phyloP scores from a whole-genome alignment of 106 monocot species.

The Platanthera guangdongensis region DNA sequence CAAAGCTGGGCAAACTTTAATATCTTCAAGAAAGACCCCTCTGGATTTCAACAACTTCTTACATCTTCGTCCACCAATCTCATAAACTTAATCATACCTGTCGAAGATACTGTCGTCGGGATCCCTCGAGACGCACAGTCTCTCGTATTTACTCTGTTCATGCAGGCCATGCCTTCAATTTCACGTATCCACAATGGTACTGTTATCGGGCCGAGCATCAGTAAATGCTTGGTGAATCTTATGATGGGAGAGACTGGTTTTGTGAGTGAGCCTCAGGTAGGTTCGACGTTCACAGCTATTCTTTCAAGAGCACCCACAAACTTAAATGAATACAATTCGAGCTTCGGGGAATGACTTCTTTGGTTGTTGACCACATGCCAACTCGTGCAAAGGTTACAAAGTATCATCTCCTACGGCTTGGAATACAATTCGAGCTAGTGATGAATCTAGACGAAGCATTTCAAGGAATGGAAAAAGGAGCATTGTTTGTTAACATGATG shows the following conservation, averaged over 20 bases:
- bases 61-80: conserved; percentile 36
- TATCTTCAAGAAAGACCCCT: conserved; percentile 35
- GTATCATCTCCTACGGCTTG: conserved; percentile 83
- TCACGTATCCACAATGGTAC: conserved; percentile 95
- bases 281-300: conserved; percentile 83
- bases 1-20: conserved; percentile 61
- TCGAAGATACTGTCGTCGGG: conserved; percentile 97
- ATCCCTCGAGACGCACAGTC: conserved; percentile 92
- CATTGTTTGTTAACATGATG: conserved; percentile 33
- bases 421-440: conserved; percentile 42
- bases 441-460: conserved; percentile 28
- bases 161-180: conserved; percentile 96
- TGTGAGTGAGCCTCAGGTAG: conserved; percentile 66
- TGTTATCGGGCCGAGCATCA: conserved; percentile 93
- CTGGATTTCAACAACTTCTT: conserved; percentile 18
- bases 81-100: conserved; percentile 80
- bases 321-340: conserved; percentile 48
- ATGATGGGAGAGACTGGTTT: conserved; percentile 99
- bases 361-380: conserved; percentile 72
- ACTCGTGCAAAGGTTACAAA: conserved; percentile 63
- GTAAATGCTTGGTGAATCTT: conserved; percentile 91
- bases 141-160: conserved; percentile 93
- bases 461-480: conserved; percentile 27
- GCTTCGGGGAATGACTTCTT: conserved; percentile 71
- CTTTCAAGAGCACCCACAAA: conserved; percentile 29